A percentile compares a stretch with the other conserved stretches of the same genome.
phyloP scores from a whole-genome alignment of 768 basidiomycete genomes.

The Polyporus arcularius region DNA sequence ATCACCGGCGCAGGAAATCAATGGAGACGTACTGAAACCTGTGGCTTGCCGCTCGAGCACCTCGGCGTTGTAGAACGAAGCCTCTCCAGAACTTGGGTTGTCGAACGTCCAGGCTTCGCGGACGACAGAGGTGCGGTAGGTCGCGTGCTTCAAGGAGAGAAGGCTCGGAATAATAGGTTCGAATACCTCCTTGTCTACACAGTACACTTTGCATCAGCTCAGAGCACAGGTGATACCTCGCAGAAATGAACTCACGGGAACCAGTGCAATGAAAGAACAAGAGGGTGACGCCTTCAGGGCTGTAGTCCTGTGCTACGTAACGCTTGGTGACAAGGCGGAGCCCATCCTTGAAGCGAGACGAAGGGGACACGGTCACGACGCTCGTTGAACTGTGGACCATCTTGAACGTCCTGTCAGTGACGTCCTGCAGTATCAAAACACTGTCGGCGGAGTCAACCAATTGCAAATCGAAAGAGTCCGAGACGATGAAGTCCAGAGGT shows the following conservation, averaged over 20 bases:
- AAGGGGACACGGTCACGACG: slow-evolving; percentile 1
- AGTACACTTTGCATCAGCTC: no score
- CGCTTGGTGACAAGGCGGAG: slow-evolving; percentile 9
- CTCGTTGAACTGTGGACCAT: slow-evolving; percentile 9
- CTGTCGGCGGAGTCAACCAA: no score
- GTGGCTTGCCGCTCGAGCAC: background rate
- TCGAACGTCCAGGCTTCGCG: slow-evolving; percentile 22
- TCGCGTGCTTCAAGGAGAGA: background rate
- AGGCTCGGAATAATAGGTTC: slow-evolving; percentile 10
- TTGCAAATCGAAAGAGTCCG: no score
- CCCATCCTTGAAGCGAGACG: background rate
- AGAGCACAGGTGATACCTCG: background rate
- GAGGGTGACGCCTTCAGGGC: slow-evolving; percentile 1
- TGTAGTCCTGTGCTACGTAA: slow-evolving; percentile 2
- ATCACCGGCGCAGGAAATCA: no score
- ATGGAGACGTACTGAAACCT: background rate
- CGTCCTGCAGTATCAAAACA: no score
- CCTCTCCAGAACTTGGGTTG: slow-evolving; percentile 17
- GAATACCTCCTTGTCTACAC: no score
- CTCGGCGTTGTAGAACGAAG: slow-evolving; percentile 6
- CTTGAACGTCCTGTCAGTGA: no score
- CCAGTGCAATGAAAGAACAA: slow-evolving; percentile 14
- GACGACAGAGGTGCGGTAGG: background rate
- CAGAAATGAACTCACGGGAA: slow-evolving; percentile 2
- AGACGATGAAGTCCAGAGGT: no score